These are phyloP conservation scores for Porpolomopsis calyptriformis DNA, from an alignment of 768 basidiomycete genomes.

Conservation along the genomic window DNA sequence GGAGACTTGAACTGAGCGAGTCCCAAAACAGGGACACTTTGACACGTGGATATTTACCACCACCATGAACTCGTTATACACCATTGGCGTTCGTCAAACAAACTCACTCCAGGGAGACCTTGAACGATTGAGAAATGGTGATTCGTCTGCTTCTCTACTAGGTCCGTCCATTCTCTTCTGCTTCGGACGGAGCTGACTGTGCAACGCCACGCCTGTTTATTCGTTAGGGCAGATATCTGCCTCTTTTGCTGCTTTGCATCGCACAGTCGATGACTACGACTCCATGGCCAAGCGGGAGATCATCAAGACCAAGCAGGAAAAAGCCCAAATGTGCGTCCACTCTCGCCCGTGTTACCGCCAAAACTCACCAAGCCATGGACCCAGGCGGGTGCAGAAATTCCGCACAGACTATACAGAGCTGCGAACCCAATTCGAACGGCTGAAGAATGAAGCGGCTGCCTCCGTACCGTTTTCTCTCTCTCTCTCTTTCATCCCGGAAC, in stretches of 20 bases:
- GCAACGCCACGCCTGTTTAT: slow-evolving; percentile 13
- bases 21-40: not conserved
- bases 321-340: slow-evolving; percentile 69
- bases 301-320: slow-evolving; percentile 93
- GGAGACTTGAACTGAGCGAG: too few relatives aligned
- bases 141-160: slow-evolving; percentile 68
- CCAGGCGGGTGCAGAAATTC: slow-evolving; percentile 88
- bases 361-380: slow-evolving; percentile 4
- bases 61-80: slow-evolving; percentile 89
- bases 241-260: slow-evolving; percentile 87
- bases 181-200: not conserved
- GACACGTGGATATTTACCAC: not conserved
- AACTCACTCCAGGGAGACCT: slow-evolving; percentile 82
- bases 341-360: slow-evolving; percentile 2
- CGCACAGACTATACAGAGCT: slow-evolving; percentile 78
- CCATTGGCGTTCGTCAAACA: slow-evolving; percentile 85
- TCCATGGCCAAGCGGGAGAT: slow-evolving; percentile 95
- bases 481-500: not conserved
- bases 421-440: slow-evolving; percentile 67
- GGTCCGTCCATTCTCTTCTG: slow-evolving; percentile 39
- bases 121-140: slow-evolving; percentile 70
- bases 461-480: slow-evolving; percentile 27
- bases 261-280: slow-evolving; percentile 96
- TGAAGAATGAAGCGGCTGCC: slow-evolving; percentile 50
- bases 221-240: slow-evolving; percentile 90